These are phyloP conservation scores for Cyclotella baltica DNA, from an alignment of 108 stramenopile genomes.

Conservation along the genomic window DNA sequence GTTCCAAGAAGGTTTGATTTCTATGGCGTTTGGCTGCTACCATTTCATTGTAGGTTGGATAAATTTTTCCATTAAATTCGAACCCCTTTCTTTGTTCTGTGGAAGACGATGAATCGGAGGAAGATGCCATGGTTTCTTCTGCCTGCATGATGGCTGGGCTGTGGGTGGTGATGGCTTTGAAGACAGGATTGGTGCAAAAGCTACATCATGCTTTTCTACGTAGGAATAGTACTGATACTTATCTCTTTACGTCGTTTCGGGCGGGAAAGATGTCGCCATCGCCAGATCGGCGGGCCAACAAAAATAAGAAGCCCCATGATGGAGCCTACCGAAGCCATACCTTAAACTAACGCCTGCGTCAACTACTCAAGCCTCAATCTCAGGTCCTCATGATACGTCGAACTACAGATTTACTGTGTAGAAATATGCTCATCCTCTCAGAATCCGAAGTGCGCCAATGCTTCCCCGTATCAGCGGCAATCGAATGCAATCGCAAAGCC, in stretches of 20 bases:
- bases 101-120: not conserved
- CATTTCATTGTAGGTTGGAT: constrained; percentile 33
- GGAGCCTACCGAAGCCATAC: too few species aligned
- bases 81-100: not conserved
- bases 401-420: not conserved
- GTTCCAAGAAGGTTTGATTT: constrained; percentile 8
- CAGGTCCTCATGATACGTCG: constrained; percentile 5
- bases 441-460: constrained; percentile 69
- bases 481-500: constrained; percentile 66
- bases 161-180: too few species aligned
- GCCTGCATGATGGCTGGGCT: not conserved
- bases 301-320: too few species aligned
- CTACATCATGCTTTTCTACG: too few species aligned
- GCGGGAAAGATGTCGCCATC: too few species aligned
- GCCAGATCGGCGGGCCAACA: too few species aligned
- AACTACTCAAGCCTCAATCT: too few species aligned
- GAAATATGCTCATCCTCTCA: constrained; percentile 64
- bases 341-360: too few species aligned
- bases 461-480: constrained; percentile 59
- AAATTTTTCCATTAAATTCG: constrained; percentile 22
- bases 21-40: constrained; percentile 30
- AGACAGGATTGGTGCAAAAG: too few species aligned
- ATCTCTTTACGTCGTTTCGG: too few species aligned
- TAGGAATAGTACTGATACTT: too few species aligned
- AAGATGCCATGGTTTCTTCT: not conserved